Conservation (phyloP, 192 early-diverging fungal species). For the Pecoramyces ruminantium region DNA sequence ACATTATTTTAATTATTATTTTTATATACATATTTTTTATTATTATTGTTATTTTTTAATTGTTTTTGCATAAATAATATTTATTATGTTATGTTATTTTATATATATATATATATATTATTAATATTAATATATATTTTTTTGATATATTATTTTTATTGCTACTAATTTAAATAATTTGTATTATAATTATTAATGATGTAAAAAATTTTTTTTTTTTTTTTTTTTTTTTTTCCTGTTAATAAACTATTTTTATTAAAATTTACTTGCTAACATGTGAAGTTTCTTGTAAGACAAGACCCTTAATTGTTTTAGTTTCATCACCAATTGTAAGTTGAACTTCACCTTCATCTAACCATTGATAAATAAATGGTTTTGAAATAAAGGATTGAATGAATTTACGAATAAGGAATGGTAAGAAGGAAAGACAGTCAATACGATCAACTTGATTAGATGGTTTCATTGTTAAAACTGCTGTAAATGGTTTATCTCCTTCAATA, state of each 20-base stretch:
- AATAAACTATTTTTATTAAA: background rate
- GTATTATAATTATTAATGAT: no score
- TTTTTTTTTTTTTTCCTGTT: background rate
- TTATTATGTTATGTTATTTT: no score
- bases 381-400: slow-evolving; percentile 83
- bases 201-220: no score
- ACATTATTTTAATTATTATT: no score
- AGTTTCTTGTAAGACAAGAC: background rate
- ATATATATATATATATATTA: no score
- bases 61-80: no score
- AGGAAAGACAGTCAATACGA: slow-evolving; percentile 77
- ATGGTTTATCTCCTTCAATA: background rate
- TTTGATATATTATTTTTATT: no score
- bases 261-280: background rate
- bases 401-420: slow-evolving; percentile 78
- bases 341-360: slow-evolving; percentile 67
- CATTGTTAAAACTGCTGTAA: slow-evolving; percentile 31
- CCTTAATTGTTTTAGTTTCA: slow-evolving; percentile 7
- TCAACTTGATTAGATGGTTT: slow-evolving; percentile 44
- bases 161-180: no score
- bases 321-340: slow-evolving; percentile 61
- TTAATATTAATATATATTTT: no score
- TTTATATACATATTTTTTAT: no score
- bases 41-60: no score
- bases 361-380: slow-evolving; percentile 83